Percentiles rank a stretch among this genome's conserved stretches.
Conservation (phyloP, 202 grass and related monocot genomes). For the Brachypodium distachyon region DNA sequence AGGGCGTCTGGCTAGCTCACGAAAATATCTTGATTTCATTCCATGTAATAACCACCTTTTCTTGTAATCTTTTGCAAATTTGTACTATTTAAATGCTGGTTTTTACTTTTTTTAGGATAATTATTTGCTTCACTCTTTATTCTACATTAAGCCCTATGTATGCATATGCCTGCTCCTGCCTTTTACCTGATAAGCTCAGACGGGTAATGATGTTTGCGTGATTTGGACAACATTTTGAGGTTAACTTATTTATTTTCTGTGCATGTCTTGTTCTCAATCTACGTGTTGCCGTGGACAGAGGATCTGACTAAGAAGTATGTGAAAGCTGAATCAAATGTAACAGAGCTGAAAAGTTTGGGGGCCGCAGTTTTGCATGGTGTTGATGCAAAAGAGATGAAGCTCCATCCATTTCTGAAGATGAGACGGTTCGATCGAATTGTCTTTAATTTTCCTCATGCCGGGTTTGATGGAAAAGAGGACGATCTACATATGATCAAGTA, state of each 20-base stretch:
- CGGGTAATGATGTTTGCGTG: neutral
- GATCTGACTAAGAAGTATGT: conserved; percentile 20
- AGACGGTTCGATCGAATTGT: conserved; percentile 45
- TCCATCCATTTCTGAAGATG: conserved; percentile 32
- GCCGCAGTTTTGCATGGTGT: conserved; percentile 41
- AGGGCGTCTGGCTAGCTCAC: neutral
- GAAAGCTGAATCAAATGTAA: conserved; percentile 32
- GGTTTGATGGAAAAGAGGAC: conserved; percentile 39
- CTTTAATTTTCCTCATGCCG: conserved; percentile 69
- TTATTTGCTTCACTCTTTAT: neutral
- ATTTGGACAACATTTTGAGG: neutral
- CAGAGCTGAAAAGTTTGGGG: conserved; percentile 21
- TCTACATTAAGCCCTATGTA: neutral
- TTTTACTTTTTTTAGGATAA: neutral
- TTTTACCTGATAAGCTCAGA: neutral
- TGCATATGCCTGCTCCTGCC: neutral
- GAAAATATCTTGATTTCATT: neutral
- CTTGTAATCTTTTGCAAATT: neutral
- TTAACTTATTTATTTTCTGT: neutral
- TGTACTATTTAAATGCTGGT: neutral
- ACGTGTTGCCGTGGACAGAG: conserved; percentile 11
- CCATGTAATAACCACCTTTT: neutral
- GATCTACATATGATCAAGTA: conserved; percentile 35
- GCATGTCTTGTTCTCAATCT: neutral
- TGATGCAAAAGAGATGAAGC: conserved; percentile 36